Conservation (phyloP, 2,329 filamentous ascomycete genomes). For the Anthostomella pinea region DNA sequence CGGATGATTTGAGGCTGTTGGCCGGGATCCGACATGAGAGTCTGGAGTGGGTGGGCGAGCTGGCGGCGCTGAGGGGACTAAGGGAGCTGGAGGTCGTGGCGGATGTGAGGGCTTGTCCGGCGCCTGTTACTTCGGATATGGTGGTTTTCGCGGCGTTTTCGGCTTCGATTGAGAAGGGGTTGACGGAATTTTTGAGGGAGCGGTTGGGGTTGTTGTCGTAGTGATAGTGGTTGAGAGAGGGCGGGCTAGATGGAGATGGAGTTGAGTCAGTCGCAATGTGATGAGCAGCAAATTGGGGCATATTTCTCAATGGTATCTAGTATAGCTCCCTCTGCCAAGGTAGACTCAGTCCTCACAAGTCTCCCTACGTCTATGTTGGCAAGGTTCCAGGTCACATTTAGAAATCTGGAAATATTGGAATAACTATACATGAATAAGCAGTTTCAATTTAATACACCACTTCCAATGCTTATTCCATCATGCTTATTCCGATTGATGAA, state of each 20-base stretch:
- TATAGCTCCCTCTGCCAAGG: too few relatives aligned
- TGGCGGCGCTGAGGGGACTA: slow-evolving; percentile 49
- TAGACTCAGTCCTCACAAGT: too few relatives aligned
- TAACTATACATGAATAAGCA: too few relatives aligned
- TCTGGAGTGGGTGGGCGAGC: slow-evolving; percentile 56
- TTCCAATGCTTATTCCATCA: too few relatives aligned
- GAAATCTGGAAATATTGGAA: too few relatives aligned
- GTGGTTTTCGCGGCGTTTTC: slow-evolving; percentile 59
- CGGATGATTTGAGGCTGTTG: slow-evolving; percentile 46
- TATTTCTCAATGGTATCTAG: too few relatives aligned
- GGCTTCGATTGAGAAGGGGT: slow-evolving; percentile 54
- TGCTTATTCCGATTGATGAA: too few relatives aligned
- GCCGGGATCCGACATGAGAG: slow-evolving; percentile 44
- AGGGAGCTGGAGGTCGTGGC: slow-evolving; percentile 50
- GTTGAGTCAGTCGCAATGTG: not conserved
- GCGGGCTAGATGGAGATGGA: not conserved
- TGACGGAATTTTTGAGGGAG: slow-evolving; percentile 49
- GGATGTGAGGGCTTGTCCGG: slow-evolving; percentile 52
- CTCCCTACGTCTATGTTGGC: too few relatives aligned
- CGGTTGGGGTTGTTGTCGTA: slow-evolving; percentile 29
- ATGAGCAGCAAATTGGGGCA: not conserved
- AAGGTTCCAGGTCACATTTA: too few relatives aligned
- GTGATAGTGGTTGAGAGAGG: not conserved
- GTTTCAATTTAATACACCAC: too few relatives aligned
- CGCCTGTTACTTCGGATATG: slow-evolving; percentile 51